phyloP scores from a whole-genome alignment of 305 asterid species.

The Caryopteris hybrid region DNA sequence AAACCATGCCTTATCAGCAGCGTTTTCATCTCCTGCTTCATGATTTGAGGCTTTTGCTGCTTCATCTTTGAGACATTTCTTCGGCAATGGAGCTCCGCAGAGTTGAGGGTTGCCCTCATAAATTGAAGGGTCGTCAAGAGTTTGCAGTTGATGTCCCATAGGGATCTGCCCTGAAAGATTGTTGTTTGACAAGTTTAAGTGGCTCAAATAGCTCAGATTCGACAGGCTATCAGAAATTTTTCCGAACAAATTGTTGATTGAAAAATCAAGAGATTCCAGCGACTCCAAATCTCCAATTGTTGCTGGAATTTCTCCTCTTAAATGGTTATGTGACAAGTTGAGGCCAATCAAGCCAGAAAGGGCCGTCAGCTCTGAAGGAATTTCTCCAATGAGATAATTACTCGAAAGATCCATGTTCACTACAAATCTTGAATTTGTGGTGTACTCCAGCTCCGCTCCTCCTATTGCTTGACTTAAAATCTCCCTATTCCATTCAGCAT shows the following conservation, averaged over 20 bases:
- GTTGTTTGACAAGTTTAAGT: slow-evolving; percentile 1
- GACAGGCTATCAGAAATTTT: not conserved
- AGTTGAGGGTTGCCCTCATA: not conserved
- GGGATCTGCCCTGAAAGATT: not conserved
- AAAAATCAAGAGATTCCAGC: slow-evolving; percentile 1
- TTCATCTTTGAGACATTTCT: not conserved
- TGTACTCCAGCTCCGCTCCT: too few relatives aligned
- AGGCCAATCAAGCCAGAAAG: not conserved
- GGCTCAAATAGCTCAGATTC: not conserved
- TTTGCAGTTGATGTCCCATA: not conserved
- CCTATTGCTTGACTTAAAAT: too few relatives aligned
- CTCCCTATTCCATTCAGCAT: too few relatives aligned
- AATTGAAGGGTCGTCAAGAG: not conserved
- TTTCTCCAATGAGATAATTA: too few relatives aligned
- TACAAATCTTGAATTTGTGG: not conserved
- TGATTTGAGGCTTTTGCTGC: not conserved
- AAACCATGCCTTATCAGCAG: not conserved
- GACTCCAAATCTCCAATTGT: not conserved
- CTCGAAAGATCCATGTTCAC: not conserved
- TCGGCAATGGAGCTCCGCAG: not conserved
- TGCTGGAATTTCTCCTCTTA: not conserved
- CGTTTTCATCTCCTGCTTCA: not conserved
- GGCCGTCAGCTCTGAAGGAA: not conserved
- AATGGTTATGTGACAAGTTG: not conserved
- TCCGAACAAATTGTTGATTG: not conserved